A percentile compares a stretch with the other conserved stretches of the same genome.
These are phyloP conservation scores for Aspergillus sp. DNA, from an alignment of 2,329 filamentous ascomycete species.

Conservation along the genomic window DNA sequence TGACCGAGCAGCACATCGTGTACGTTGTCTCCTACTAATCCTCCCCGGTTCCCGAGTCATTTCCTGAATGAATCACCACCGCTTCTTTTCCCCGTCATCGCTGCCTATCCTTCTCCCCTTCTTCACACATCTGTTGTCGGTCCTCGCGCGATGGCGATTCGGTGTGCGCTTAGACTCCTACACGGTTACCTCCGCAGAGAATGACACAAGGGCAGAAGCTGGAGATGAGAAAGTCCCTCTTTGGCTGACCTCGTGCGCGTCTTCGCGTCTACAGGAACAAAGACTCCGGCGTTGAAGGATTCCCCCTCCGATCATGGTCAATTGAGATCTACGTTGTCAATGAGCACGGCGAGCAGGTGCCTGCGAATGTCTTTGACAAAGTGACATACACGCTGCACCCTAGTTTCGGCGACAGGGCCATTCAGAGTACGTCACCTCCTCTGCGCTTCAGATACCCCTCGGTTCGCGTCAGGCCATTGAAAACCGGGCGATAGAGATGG, in stretches of 20 bases:
- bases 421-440: slow-evolving; percentile 67
- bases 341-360: slow-evolving; percentile 79
- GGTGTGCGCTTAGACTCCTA: background rate
- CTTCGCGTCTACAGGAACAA: slow-evolving; percentile 62
- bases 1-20: slow-evolving; percentile 89
- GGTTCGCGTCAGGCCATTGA: background rate
- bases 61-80: slow-evolving; percentile 6
- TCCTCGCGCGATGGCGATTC: slow-evolving; percentile 4
- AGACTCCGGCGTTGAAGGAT: slow-evolving; percentile 78
- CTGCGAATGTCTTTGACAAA: slow-evolving; percentile 86
- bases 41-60: slow-evolving; percentile 12
- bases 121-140: background rate
- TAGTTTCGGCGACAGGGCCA: slow-evolving; percentile 78
- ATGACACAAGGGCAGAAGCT: background rate
- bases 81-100: slow-evolving; percentile 11
- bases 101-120: background rate
- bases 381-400: slow-evolving; percentile 92
- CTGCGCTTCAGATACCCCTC: background rate
- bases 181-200: background rate
- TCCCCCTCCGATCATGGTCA: slow-evolving; percentile 90
- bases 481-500: background rate
- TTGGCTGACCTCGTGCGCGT: slow-evolving; percentile 9
- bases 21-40: slow-evolving; percentile 52
- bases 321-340: slow-evolving; percentile 84
- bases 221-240: background rate